Evolutionary conservation across 2,329 filamentous ascomycete genomes (phyloP), one percentile per base, ranked within the genome.

Genomic region (Diaporthe citri): DNA sequence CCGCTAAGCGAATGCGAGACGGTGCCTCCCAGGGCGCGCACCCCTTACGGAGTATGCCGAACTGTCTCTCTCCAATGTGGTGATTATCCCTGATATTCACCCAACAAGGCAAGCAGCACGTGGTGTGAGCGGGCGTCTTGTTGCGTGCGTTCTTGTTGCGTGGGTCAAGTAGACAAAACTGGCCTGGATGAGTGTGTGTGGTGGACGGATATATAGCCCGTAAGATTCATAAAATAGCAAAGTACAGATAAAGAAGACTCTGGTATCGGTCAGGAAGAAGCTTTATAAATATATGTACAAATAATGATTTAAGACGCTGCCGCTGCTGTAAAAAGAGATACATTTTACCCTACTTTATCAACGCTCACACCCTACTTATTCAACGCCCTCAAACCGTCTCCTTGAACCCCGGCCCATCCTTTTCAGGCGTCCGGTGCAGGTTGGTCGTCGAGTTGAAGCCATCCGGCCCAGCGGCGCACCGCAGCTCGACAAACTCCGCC

Each of bases 401-500:
- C 34, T 69, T 69, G 13, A 12, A 55, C 8, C 48, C 48, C n/a
- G 28, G 3, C 48, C 28, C 64, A 55, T 41, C 13, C 5, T 69
- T 69, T 69, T 69, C 64, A 22, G 64, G 1, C 4, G 2, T 3
- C 9, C 48, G 41, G 28, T 55, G 48, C 34, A 69, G n/a, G 9
- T 55, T 55, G 34, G n/a, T 55, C 1, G 64, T 55, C 48, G 64
- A 69, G 48, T 41, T 69, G 48, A 69, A 69, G n/a, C 64, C 64
- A 31, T 69, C 64, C 34, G 64, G 64, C 0, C 64, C 64, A 9
- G 48, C 31, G 1, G 64, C 46, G 57, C 57, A 59, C 13, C 43
- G 46, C 64, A 69, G 48, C 48, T 69, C 64, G 20, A 69, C 64
- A 31, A 69, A 69, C 0, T 69, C 48, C 8, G 64, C 52, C 48